phyloP scores from a whole-genome alignment of 768 basidiomycete species.

The Cyathus striatus region DNA sequence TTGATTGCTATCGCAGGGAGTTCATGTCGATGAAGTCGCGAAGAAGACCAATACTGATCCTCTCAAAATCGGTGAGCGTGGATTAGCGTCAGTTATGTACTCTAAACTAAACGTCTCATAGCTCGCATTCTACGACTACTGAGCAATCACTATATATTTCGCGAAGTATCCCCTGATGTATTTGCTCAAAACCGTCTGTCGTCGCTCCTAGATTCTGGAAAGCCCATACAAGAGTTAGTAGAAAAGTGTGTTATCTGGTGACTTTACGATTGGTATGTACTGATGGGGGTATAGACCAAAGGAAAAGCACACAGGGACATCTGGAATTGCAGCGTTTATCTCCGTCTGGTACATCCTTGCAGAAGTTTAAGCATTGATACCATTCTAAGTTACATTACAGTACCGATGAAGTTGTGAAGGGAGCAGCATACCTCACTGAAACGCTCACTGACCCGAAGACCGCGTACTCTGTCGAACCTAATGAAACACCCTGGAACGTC shows the following conservation, averaged over 20 bases:
- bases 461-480: conserved; percentile 16
- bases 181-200: neutral
- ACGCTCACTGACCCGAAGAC: conserved; percentile 21
- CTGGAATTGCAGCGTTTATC: neutral
- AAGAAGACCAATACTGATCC: neutral
- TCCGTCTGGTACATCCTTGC: neutral
- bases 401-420: conserved; percentile 25
- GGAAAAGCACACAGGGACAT: neutral
- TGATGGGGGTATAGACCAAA: neutral
- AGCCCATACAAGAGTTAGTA: neutral
- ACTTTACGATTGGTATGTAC: too few relatives aligned
- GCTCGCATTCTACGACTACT: neutral
- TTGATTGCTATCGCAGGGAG: neutral
- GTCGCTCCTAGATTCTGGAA: neutral
- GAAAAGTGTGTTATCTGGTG: neutral
- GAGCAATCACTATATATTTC: neutral
- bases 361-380: neutral
- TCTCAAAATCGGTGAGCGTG: neutral
- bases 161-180: neutral
- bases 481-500: conserved; percentile 14
- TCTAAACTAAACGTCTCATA: neutral
- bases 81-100: neutral
- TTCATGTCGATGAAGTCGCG: neutral
- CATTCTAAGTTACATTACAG: conserved; percentile 9
- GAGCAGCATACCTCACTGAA: conserved; percentile 23